phyloP scores from a whole-genome alignment of 1,284 basidiomycete genomes.

The Pseudozyma sp. region DNA sequence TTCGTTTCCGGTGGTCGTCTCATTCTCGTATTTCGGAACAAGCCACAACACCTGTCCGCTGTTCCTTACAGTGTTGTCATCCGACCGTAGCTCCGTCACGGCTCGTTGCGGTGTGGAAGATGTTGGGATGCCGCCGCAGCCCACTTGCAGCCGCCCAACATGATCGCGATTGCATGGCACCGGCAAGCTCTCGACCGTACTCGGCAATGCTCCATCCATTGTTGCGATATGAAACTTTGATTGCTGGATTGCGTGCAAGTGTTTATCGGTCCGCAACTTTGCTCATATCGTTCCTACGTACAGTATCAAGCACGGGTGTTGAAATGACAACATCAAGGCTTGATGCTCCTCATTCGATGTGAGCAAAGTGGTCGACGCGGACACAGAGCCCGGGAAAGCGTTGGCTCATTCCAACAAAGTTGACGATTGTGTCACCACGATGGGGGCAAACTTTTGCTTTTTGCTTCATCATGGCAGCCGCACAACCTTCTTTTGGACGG shows the following conservation, averaged over 20 bases:
- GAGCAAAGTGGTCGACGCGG: slow-evolving; percentile 16
- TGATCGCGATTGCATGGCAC: neutral
- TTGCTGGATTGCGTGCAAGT: too few relatives aligned
- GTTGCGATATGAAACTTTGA: neutral
- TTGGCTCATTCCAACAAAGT: neutral
- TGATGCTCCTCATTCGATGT: slow-evolving; percentile 7
- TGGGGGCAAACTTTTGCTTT: neutral
- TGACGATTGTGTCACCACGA: neutral
- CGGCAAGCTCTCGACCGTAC: slow-evolving; percentile 8
- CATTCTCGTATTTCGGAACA: too few relatives aligned
- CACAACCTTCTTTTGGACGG: slow-evolving; percentile 15
- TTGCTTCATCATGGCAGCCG: slow-evolving; percentile 2
- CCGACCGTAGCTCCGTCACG: too few relatives aligned
- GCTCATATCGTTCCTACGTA: slow-evolving; percentile 1
- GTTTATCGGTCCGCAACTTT: neutral
- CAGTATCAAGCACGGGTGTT: slow-evolving; percentile 6
- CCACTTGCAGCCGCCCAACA: slow-evolving; percentile 9
- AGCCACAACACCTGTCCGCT: too few relatives aligned
- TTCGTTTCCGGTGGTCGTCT: neutral
- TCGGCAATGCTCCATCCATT: too few relatives aligned
- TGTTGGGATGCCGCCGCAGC: neutral
- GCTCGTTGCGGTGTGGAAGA: too few relatives aligned
- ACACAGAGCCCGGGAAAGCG: slow-evolving; percentile 13
- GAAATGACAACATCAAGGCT: slow-evolving; percentile 36
- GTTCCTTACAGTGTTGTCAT: too few relatives aligned